Evolutionary conservation across 176 grass and related monocot species (phyloP), one percentile per base, ranked within the genome.

Genomic region (Musa acuminata): DNA sequence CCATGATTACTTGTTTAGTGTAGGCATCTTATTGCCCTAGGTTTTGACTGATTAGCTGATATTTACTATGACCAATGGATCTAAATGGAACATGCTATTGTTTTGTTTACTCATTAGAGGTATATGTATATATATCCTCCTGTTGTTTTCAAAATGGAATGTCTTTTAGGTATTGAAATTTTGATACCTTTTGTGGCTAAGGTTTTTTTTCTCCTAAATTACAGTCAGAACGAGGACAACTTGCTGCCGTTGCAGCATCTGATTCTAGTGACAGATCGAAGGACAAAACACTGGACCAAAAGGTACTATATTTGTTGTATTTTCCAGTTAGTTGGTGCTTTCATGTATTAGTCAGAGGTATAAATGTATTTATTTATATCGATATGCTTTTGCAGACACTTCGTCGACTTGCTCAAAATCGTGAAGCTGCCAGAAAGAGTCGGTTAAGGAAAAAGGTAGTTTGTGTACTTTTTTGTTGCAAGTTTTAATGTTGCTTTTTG

Each of bases 371-470:
- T 9, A 19, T 74, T 50, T n/a, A 53, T 52, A 53, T 67, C 57
- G 16, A 14, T 27, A 13, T 87, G 23, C 72, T 51, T 75, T 77
- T 72, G 13, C 80, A 97, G 94, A 73, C 85, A 75, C 85, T 91
- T 87, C 87, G 90, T 8, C 90, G 94, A 66, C 90, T 97, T 77
- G 94, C 94, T 69, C 94, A 97, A 80, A 97, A 97, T 80, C 94
- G 94, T 81, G 94, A 97, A 90, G 94, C 94, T 80, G 94, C 94
- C 73, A 84, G 94, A 78, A 97, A 97, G 81, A 97, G 94, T 77
- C 80, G 94, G 58, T 87, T 97, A 77, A 88, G 90, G 82, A 97
- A 97, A 77, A 97, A 97, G 90, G 94, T 97, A 72, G 67, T 27
- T 77, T 52, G 76, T 17, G 35, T 64, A 29, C 24, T 76, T 75